A percentile compares a stretch with the other conserved stretches of the same genome.
phyloP scores from a whole-genome alignment of 2,329 filamentous ascomycete species.

The Tolypocladium ovalisporum region DNA sequence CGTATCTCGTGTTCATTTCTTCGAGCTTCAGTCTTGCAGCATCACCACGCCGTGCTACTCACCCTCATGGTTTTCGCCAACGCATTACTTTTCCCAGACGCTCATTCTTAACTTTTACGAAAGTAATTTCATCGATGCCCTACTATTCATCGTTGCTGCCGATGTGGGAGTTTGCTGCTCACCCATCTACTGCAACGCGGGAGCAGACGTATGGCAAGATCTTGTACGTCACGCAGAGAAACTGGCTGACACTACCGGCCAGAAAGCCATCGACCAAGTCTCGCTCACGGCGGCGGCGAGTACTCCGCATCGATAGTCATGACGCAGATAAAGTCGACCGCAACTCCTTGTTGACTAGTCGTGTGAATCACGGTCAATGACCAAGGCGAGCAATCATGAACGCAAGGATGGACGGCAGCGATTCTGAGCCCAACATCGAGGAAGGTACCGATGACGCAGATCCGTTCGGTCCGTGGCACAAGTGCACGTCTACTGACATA shows the following conservation, averaged over 20 bases:
- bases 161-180: not conserved
- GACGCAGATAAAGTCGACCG: not conserved
- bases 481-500: not conserved
- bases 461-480: not conserved
- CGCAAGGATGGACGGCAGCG: not conserved
- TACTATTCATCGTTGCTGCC: no score
- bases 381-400: not conserved
- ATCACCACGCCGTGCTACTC: not conserved
- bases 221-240: not conserved
- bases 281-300: not conserved
- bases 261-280: not conserved
- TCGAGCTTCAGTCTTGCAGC: not conserved
- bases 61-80: not conserved
- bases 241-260: not conserved
- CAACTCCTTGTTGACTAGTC: not conserved
- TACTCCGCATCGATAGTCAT: not conserved
- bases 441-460: not conserved
- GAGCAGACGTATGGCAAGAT: not conserved
- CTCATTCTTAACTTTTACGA: no score
- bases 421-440: not conserved
- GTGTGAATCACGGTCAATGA: not conserved
- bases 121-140: no score
- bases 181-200: not conserved
- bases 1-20: not conserved
- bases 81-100: not conserved